Evolutionary conservation across 495 filamentous ascomycete genomes (phyloP), one percentile per base, ranked within the genome.

Genomic region (Talaromyces adpressus): DNA sequence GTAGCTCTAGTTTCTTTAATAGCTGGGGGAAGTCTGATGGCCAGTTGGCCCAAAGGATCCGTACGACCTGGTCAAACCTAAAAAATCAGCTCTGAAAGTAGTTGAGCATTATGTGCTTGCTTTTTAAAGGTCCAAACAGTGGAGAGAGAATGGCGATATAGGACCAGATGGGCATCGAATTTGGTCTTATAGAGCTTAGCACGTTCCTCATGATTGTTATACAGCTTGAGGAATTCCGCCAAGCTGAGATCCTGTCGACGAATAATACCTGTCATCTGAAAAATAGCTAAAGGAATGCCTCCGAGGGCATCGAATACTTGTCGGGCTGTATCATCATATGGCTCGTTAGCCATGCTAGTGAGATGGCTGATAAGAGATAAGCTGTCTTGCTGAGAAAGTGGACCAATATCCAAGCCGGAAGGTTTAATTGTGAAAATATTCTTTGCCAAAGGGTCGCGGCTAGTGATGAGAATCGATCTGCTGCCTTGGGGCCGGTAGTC

Each of bases 191-290:
- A 71, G 29, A 69, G 63, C 59, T 52, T 66, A 29, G 29, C 47
- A 54, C 62, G 68, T 27, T 68, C 67, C 45, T 69, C 63, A 34
- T 73, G 32, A 23, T 76, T 68, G 14, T 56, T 61, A 39, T 77
- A 78, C 32, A 64, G 45, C 32, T 66, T 49, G 6, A 70, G 54
- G 59, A 76, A 78, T 3, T 74, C 65, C 16, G 62, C 29, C 18
- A 74, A 67, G 12, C 65, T 60, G 3, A 72, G 65, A 6, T 68
- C 61, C 58, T 71, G 66, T 18, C 67, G 65, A 25, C 65, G 65
- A 14, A 77, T 75, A 4, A 79, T 64, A 49, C 68, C 73, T 4
- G 74, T 73, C 73, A 79, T 79, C 62, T 81, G 77, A 18, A 70
- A 67, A 20, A 81, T 71, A 23, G 76, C 77, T 23, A 81, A 66